Base-by-base conservation (phyloP, 176 grass and related monocot genomes). In the Metroxylon sagu region DNA sequence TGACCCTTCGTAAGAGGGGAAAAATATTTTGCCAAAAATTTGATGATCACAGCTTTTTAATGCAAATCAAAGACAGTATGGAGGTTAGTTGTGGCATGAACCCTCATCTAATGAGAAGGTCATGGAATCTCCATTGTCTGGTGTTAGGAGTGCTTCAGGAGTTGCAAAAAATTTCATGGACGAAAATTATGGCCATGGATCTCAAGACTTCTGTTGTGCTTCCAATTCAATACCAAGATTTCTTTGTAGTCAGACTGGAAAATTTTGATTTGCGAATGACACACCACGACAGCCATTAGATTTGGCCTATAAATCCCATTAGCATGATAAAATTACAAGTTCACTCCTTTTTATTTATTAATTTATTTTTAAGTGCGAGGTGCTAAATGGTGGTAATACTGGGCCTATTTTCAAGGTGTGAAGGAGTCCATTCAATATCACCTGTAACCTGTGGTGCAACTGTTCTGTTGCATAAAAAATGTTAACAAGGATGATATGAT, bases 281-380 rank as follows among this genome's bases (percentile, higher is more conserved):
- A 56, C 92, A 92, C 72, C 84, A 98, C 66, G 74, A 74, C 53
- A 81, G 57, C 62, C 62, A 71, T 27, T 79, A 98, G 62, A 98
- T 98, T 79, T 89, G 79, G 80, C 93, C 93, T 0, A 92, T 85
- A 85, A 29, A 18, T 91, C 93, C 14, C 79, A 85, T 74, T 98
- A 84, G 87, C 93, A 98, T 78, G 93, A 92, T 60, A 92, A 69
- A 83, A 54, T 88, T 80, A 98, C 93, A 26, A 84, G 93, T 57
- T 98, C 87, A 56, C 71, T 98, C 21, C 21, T 23, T 23, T 23
- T 23, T 23, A n/a, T 23, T 23, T 23, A 23, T n/a, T n/a, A 23
- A 23, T 23, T 23, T 23, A 23, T 23, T 23, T 98, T 98, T 85
- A 87, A 98, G 62, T 92, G 88, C 67, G 84, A 92, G 59, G 81